Conservation (phyloP, 1,284 basidiomycete genomes). For the Prillingera fragicola region DNA sequence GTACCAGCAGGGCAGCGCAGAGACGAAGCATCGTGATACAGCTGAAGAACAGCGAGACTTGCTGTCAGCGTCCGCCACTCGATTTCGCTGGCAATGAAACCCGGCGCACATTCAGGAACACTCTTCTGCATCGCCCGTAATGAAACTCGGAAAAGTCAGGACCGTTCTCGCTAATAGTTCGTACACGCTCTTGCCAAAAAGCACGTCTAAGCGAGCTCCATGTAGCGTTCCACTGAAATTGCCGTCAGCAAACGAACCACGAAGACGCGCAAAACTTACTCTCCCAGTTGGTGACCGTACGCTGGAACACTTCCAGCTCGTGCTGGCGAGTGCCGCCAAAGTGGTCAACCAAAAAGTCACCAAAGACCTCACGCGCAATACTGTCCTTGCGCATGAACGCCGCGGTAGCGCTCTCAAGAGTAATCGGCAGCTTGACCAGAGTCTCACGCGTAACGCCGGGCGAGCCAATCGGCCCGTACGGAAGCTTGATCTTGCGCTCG, state of each 20-base stretch:
- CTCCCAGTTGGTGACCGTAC: slow-evolving; percentile 91
- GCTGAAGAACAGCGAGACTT: too few relatives aligned
- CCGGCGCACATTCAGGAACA: background rate
- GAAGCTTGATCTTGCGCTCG: slow-evolving; percentile 63
- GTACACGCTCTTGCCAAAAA: background rate
- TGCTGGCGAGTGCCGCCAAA: slow-evolving; percentile 86
- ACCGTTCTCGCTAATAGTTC: background rate
- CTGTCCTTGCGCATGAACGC: slow-evolving; percentile 72
- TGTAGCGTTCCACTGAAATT: slow-evolving; percentile 68
- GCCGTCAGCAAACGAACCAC: background rate
- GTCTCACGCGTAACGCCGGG: slow-evolving; percentile 43
- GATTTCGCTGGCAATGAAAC: background rate
- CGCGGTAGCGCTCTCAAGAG: slow-evolving; percentile 70
- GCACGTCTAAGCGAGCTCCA: slow-evolving; percentile 64
- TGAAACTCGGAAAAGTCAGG: background rate
- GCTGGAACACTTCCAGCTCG: slow-evolving; percentile 77
- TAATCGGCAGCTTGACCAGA: slow-evolving; percentile 67
- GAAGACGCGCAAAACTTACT: slow-evolving; percentile 52
- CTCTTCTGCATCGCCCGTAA: background rate
- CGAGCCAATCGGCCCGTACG: slow-evolving; percentile 62
- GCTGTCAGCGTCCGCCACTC: too few relatives aligned
- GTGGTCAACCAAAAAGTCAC: slow-evolving; percentile 86
- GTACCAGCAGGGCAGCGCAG: too few relatives aligned
- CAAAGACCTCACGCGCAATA: slow-evolving; percentile 78
- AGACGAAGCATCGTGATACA: too few relatives aligned